Evolutionary conservation across 306 rosid species (phyloP), one percentile per base, ranked within the genome.

Genomic region (Prunus mongolica): DNA sequence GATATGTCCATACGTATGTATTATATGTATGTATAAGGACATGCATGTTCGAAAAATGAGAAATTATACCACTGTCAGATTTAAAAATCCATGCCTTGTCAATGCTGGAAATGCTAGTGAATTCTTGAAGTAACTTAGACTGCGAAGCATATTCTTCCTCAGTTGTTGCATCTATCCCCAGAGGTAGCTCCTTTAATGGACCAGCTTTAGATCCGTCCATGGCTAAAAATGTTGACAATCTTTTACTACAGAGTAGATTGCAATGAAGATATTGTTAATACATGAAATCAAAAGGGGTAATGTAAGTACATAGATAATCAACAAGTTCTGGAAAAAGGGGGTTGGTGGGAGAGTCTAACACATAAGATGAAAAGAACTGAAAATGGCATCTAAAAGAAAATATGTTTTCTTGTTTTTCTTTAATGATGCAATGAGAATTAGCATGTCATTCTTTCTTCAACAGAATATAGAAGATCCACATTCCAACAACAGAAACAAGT

Each of bases 41-140:
- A 57, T 45, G 51, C 25, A 75, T 7, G 34, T 51, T 74, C 4
- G 24, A 12, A 47, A 15, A 41, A 54, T 52, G 64, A 62, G 77
- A 38, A 72, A 46, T 19, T 84, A 58, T 81, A 93, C 93, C 90
- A 30, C 45, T 77, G 20, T 81, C 82, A 65, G 97, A 84, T 27
- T 81, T 84, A 58, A 89, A 93, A 76, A 86, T 72, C 93, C 97
- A 89, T 52, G 93, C 92, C 76, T 87, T 93, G 85, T 91, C 86
- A 86, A 93, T 86, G 88, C 47, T 86, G 68, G 93, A 82, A 58
- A 91, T 86, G 14, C 28, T 85, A 25, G 84, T 76, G 85, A 93
- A 91, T 25, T 89, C 89, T 77, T 77, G 84, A 78, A 93, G 98
- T 71, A 89, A 83, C 68, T 81, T 84, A 57, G 97, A 91, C 69